Conservation (phyloP, 345 rosid genomes). For the Corymbia maculata region DNA sequence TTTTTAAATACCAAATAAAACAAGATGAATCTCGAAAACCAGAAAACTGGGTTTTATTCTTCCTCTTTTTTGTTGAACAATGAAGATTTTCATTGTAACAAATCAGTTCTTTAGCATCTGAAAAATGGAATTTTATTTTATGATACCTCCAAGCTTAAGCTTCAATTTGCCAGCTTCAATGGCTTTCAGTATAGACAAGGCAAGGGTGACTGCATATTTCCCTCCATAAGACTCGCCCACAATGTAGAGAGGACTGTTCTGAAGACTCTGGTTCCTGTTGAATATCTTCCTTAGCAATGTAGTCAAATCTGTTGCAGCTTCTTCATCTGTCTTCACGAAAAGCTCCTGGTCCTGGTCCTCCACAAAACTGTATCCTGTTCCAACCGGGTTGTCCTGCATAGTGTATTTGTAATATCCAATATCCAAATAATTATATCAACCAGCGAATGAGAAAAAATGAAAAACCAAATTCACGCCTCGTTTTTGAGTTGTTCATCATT, state of each 20-base stretch:
- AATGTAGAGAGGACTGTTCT: conserved; percentile 56
- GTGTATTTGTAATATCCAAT: not conserved
- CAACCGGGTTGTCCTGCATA: conserved; percentile 37
- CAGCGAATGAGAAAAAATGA: not conserved
- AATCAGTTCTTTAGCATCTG: not conserved
- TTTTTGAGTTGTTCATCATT: not conserved
- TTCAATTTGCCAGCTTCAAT: conserved; percentile 52
- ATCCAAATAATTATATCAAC: not conserved
- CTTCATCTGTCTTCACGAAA: conserved; percentile 68
- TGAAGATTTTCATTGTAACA: not conserved
- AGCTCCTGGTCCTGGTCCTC: conserved; percentile 3
- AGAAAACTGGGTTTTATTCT: not conserved
- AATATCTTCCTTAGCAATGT: conserved; percentile 41
- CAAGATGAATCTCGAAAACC: not conserved
- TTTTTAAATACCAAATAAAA: not conserved
- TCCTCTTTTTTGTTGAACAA: not conserved
- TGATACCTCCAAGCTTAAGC: conserved; percentile 67
- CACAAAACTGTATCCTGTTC: conserved; percentile 38
- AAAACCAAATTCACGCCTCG: not conserved
- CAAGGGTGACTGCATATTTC: conserved; percentile 71
- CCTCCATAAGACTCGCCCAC: conserved; percentile 98
- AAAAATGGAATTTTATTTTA: not conserved
- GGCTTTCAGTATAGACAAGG: conserved; percentile 45
- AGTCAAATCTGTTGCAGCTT: conserved; percentile 80
- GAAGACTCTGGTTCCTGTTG: conserved; percentile 30